Percentiles rank a stretch among this genome's conserved stretches.
Evolutionary conservation across 2,329 filamentous ascomycete genomes (phyloP).

Genomic region (Nothomitra cinnamomea): DNA sequence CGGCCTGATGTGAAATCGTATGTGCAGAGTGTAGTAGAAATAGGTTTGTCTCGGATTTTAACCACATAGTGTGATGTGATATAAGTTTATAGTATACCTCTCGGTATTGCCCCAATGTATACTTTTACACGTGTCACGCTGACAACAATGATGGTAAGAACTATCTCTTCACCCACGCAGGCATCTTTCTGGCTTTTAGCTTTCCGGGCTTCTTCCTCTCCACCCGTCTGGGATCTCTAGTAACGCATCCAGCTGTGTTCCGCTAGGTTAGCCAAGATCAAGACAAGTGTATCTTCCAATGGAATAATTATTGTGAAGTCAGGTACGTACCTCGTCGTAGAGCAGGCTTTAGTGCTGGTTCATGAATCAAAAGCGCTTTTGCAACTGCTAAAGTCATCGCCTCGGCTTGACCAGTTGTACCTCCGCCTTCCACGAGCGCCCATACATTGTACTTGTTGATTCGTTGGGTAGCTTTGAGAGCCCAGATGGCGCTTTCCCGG

Average conservation of each 20-base stretch:
- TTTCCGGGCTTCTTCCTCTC: conserved; percentile 97
- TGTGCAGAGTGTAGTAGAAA: too few relatives aligned
- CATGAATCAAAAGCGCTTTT: conserved; percentile 76
- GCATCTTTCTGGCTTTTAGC: conserved; percentile 94
- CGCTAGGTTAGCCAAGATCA: background rate
- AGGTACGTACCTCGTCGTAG: conserved; percentile 65
- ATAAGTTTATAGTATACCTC: too few relatives aligned
- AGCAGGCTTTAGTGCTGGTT: conserved; percentile 76
- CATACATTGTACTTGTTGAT: conserved; percentile 96
- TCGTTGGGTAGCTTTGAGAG: conserved; percentile 63
- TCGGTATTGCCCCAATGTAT: too few relatives aligned
- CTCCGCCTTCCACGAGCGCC: conserved; percentile 69
- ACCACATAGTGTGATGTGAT: too few relatives aligned
- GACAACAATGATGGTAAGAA: background rate
- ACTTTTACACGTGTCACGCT: background rate
- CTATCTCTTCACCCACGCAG: conserved; percentile 83
- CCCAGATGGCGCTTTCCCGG: conserved; percentile 85
- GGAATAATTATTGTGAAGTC: background rate
- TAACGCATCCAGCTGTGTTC: conserved; percentile 70
- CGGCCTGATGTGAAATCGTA: too few relatives aligned
- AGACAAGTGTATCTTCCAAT: background rate
- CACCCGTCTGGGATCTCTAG: conserved; percentile 76
- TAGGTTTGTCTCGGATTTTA: too few relatives aligned
- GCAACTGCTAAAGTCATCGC: conserved; percentile 80
- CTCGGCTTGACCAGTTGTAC: conserved; percentile 89